Conservation (phyloP, 495 filamentous ascomycete species). For the Penicillium parvum region DNA sequence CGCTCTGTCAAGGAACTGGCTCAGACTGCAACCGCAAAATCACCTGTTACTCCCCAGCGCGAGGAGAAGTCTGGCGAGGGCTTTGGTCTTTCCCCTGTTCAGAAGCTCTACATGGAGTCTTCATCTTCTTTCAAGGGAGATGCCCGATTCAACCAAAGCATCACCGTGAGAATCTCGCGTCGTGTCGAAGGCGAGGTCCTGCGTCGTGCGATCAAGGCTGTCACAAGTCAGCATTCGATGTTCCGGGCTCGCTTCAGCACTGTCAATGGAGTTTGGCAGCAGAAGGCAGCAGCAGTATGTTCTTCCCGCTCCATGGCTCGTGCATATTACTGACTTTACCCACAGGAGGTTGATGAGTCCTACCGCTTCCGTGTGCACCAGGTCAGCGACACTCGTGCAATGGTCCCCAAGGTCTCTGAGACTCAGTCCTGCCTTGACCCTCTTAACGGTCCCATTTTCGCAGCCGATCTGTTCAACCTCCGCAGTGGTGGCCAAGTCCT, state of each 20-base stretch:
- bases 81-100: conserved; percentile 51
- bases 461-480: conserved; percentile 49
- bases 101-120: conserved; percentile 45
- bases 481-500: conserved; percentile 51
- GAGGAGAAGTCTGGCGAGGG: conserved; percentile 37
- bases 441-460: conserved; percentile 39
- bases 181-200: conserved; percentile 47
- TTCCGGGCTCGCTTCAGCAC: conserved; percentile 58
- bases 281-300: conserved; percentile 35
- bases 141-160: conserved; percentile 65
- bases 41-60: conserved; percentile 9
- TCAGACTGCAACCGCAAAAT: conserved; percentile 20
- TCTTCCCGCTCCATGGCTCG: neutral
- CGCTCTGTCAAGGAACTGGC: conserved; percentile 36
- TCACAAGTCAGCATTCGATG: conserved; percentile 65
- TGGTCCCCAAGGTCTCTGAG: conserved; percentile 29
- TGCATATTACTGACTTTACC: conserved; percentile 13
- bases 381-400: conserved; percentile 26
- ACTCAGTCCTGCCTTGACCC: conserved; percentile 42
- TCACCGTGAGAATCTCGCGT: conserved; percentile 55
- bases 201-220: conserved; percentile 48
- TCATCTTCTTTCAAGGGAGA: conserved; percentile 42
- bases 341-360: conserved; percentile 38
- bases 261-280: conserved; percentile 36
- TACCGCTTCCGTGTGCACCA: conserved; percentile 36